phyloP scores from a whole-genome alignment of 495 filamentous ascomycete species.

The Lasiosphaeria hispida region DNA sequence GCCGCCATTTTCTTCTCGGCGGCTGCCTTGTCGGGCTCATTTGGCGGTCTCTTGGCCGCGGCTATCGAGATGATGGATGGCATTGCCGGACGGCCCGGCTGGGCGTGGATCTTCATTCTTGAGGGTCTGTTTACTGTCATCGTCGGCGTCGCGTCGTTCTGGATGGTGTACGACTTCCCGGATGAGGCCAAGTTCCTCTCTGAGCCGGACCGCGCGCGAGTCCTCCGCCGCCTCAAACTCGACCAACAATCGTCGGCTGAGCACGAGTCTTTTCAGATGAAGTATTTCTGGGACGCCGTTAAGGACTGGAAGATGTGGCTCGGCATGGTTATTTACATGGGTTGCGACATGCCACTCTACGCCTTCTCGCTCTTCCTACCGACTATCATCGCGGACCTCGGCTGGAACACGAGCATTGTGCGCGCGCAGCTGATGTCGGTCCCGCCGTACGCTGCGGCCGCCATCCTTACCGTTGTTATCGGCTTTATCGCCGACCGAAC shows the following conservation, averaged over 20 bases:
- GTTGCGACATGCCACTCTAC: conserved; percentile 72
- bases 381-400: conserved; percentile 73
- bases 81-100: conserved; percentile 62
- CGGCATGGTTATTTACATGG: conserved; percentile 78
- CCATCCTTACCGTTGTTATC: conserved; percentile 69
- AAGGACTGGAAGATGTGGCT: conserved; percentile 87
- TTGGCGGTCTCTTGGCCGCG: conserved; percentile 78
- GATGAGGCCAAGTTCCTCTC: conserved; percentile 77
- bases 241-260: conserved; percentile 78
- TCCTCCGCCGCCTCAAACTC: conserved; percentile 65
- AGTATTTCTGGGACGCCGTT: conserved; percentile 71
- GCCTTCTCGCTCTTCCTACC: conserved; percentile 90
- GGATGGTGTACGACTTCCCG: conserved; percentile 88
- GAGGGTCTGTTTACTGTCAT: conserved; percentile 76
- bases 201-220: conserved; percentile 67
- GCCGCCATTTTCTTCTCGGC: conserved; percentile 88
- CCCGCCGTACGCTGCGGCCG: conserved; percentile 83
- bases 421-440: conserved; percentile 79
- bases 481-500: conserved; percentile 82
- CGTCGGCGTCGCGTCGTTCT: conserved; percentile 71
- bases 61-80: conserved; percentile 76
- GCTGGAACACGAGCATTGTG: conserved; percentile 59
- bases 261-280: conserved; percentile 75
- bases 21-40: conserved; percentile 79
- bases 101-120: conserved; percentile 84